Conservation (phyloP, 2,329 filamentous ascomycete genomes). For the Epichloe elymi region DNA sequence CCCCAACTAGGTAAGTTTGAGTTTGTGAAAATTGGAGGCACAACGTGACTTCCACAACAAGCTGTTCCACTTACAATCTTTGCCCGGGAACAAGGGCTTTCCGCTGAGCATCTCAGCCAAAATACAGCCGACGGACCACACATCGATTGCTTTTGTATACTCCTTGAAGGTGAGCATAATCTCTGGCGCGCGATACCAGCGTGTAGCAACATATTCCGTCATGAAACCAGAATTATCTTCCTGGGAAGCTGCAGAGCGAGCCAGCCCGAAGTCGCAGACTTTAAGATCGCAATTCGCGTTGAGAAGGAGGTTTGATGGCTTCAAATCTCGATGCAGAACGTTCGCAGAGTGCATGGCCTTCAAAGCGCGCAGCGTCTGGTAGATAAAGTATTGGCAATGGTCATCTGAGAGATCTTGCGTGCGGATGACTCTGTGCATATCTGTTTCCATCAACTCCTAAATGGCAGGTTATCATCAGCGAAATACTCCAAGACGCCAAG, state of each 20-base stretch:
- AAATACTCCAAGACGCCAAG: neutral
- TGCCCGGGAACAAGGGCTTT: constrained; percentile 94
- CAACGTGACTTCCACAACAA: neutral
- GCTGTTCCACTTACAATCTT: constrained; percentile 61
- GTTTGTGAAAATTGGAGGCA: neutral
- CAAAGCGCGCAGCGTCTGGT: constrained; percentile 91
- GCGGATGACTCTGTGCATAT: constrained; percentile 98
- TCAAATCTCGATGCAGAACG: constrained; percentile 91
- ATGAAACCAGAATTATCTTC: constrained; percentile 99
- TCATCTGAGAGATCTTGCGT: constrained; percentile 98
- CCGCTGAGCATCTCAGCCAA: constrained; percentile 97
- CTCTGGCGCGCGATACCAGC: constrained; percentile 97
- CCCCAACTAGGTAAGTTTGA: neutral
- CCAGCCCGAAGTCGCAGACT: constrained; percentile 96
- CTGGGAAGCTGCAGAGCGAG: constrained; percentile 87
- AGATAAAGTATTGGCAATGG: constrained; percentile 99
- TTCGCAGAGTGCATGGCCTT: constrained; percentile 99
- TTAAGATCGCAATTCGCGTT: constrained; percentile 99
- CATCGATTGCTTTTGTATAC: constrained; percentile 98
- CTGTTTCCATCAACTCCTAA: constrained; percentile 97
- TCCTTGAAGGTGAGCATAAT: constrained; percentile 99
- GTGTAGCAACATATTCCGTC: constrained; percentile 99
- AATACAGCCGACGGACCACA: constrained; percentile 98
- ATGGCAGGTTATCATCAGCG: neutral
- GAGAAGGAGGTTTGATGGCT: constrained; percentile 90